These are phyloP conservation scores for Globisporangium echinulatum DNA, from an alignment of 352 stramenopile genomes.

Conservation along the genomic window DNA sequence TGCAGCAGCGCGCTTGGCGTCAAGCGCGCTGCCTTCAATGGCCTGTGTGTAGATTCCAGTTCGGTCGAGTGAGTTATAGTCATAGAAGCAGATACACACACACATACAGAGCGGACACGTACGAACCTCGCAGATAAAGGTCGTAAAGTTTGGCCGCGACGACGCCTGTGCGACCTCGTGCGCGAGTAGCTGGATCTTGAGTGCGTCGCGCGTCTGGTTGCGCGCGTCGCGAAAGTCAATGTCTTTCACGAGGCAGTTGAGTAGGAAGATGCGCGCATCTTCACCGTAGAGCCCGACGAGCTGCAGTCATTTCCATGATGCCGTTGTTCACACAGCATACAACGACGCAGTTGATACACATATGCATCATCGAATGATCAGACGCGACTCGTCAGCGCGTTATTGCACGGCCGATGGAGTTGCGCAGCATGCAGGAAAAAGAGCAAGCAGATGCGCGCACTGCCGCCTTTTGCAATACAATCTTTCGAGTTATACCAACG, in stretches of 20 bases:
- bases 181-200: constrained; percentile 87
- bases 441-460: neutral
- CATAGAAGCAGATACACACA: too few relatives aligned
- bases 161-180: constrained; percentile 88
- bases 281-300: constrained; percentile 89
- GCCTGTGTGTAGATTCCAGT: constrained; percentile 20
- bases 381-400: too few relatives aligned
- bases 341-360: too few relatives aligned
- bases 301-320: constrained; percentile 20
- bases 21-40: constrained; percentile 50
- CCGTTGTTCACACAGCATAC: too few relatives aligned
- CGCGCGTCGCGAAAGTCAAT: constrained; percentile 87
- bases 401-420: neutral
- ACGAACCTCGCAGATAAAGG: constrained; percentile 78
- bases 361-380: too few relatives aligned
- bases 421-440: neutral
- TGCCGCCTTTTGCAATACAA: neutral
- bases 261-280: constrained; percentile 87
- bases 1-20: neutral
- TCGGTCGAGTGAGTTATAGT: neutral
- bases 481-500: neutral
- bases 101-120: too few relatives aligned
- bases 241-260: constrained; percentile 88
- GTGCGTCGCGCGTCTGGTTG: constrained; percentile 74
- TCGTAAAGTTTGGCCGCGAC: constrained; percentile 87